phyloP scores from a whole-genome alignment of 257 asterid genomes.

The Ajuga chamaepitys region DNA sequence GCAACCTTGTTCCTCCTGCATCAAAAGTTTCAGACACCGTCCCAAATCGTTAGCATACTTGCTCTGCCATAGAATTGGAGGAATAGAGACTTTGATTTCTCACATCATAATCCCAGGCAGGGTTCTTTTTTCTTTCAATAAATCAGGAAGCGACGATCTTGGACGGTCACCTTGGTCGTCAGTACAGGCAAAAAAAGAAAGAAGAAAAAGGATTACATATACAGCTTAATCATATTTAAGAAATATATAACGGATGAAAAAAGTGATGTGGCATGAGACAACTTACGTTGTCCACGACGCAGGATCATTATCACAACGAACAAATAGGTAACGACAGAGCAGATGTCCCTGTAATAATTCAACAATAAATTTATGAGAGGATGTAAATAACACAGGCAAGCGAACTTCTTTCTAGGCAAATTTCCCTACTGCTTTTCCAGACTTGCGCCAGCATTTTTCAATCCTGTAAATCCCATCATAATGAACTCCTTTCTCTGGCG shows the following conservation, averaged over 20 bases:
- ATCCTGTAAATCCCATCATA: too few species aligned
- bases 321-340: too few species aligned
- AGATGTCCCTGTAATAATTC: too few species aligned
- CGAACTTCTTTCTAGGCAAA: slow-evolving; percentile 38
- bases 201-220: neutral
- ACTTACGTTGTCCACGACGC: too few species aligned
- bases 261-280: neutral
- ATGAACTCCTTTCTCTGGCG: too few species aligned
- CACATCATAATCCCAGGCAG: slow-evolving; percentile 89
- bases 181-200: slow-evolving; percentile 44
- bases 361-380: slow-evolving; percentile 9
- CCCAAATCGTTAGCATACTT: too few species aligned
- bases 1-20: too few species aligned
- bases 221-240: slow-evolving; percentile 2
- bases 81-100: slow-evolving; percentile 20
- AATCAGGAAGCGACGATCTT: slow-evolving; percentile 56
- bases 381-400: neutral
- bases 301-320: too few species aligned
- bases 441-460: too few species aligned
- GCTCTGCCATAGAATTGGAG: neutral
- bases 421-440: too few species aligned
- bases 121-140: slow-evolving; percentile 51
- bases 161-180: slow-evolving; percentile 74
- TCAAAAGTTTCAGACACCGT: too few species aligned
- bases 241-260: neutral